Evolutionary conservation across 805 yeast genomes (phyloP), one percentile per base, ranked within the genome.

Genomic region (Myxozyma neglecta): DNA sequence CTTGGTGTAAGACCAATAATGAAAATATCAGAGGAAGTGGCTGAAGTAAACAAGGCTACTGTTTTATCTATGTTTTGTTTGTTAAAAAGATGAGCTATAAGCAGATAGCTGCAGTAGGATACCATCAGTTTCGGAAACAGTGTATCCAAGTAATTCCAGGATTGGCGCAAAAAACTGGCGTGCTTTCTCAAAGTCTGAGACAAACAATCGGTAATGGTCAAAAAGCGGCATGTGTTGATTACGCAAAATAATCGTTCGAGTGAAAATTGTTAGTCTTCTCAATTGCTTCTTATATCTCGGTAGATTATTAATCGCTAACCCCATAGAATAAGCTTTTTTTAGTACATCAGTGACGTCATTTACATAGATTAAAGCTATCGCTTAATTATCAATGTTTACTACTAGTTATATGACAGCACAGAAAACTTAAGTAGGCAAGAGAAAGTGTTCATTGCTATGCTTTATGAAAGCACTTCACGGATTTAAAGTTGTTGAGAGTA

Each of bases 91-190:
- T 24, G 42, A 39, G 42, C 3, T 11, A 39, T 39, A 13, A n/a
- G 42, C 13, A 39, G 6, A 39, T 11, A 39, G 42, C 13, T 6
- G 42, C 13, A 39, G 42, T 24, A 24, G 6, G n/a, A 39, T 39
- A 39, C 42, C n/a, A 39, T 39, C 42, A 39, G 42, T 39, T 11
- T 39, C 13, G 13, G 42, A 39, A n/a, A 39, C n/a, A 3, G 42
- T 39, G 42, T 36, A 53, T 11, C 42, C 56, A n/a, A 43, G 16
- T 9, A 44, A 18, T 8, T 45, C 56, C 14, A 53, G 56, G 40
- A 53, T 37, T 3, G 48, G 48, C 9, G 42, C 49, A 49, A 40
- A 53, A 40, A 53, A 53, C 24, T 53, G 18, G 20, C 56, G 56
- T 29, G 56, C 34, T 10, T 16, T 35, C 20, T 18, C 47, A 16